A percentile compares a stretch with the other conserved stretches of the same genome.
These are phyloP conservation scores for Taxawa tesnikishii DNA, from an alignment of 2,329 filamentous ascomycete genomes.

Conservation along the genomic window DNA sequence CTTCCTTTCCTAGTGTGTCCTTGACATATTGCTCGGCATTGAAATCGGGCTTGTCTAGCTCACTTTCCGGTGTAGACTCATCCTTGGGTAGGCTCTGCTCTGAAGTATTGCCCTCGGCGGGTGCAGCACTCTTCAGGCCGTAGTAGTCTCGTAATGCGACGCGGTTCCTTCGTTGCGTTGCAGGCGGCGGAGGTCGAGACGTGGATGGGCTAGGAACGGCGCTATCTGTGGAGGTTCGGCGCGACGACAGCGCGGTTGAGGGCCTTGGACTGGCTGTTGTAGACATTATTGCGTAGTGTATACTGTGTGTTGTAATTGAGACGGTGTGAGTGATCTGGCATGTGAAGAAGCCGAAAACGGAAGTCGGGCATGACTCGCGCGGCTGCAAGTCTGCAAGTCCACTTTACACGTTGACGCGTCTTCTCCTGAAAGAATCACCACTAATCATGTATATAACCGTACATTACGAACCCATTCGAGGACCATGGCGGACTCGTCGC, in stretches of 20 bases:
- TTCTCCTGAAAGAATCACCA: too few relatives aligned
- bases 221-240: slow-evolving; percentile 58
- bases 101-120: slow-evolving; percentile 18
- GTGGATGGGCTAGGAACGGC: slow-evolving; percentile 34
- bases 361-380: too few relatives aligned
- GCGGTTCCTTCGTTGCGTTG: slow-evolving; percentile 52
- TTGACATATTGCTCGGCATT: slow-evolving; percentile 58
- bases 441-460: too few relatives aligned
- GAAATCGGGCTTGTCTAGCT: slow-evolving; percentile 38
- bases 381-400: too few relatives aligned
- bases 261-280: slow-evolving; percentile 47
- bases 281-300: background rate
- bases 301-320: too few relatives aligned
- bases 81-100: too few relatives aligned
- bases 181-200: slow-evolving; percentile 16
- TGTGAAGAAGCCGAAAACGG: too few relatives aligned
- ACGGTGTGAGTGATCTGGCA: too few relatives aligned
- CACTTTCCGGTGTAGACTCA: too few relatives aligned
- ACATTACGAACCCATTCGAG: too few relatives aligned
- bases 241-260: slow-evolving; percentile 54
- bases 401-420: too few relatives aligned
- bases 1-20: slow-evolving; percentile 47
- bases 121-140: slow-evolving; percentile 51
- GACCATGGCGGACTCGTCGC: too few relatives aligned
- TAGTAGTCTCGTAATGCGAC: slow-evolving; percentile 90